A percentile compares a stretch with the other conserved stretches of the same genome.
Conservation (phyloP, 2,329 filamentous ascomycete species). For the Penicillium paneum region DNA sequence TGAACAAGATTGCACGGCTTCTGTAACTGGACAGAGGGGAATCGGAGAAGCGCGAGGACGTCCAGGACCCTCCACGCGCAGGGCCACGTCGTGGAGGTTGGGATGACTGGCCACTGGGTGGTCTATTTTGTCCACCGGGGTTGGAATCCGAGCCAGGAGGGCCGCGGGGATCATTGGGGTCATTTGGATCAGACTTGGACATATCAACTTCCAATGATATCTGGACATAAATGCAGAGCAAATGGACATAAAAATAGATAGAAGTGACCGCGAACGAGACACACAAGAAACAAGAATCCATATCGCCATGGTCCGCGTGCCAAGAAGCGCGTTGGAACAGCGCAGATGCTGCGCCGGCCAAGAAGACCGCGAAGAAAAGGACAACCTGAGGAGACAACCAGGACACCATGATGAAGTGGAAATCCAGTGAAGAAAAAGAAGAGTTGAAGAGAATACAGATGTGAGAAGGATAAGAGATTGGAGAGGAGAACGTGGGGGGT, state of each 20-base stretch:
- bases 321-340: not conserved
- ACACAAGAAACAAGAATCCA: too few species aligned
- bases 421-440: not conserved
- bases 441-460: not conserved
- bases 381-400: not conserved
- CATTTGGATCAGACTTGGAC: not conserved
- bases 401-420: not conserved
- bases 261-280: not conserved
- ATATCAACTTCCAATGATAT: not conserved
- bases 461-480: too few species aligned
- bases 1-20: not conserved
- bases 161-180: not conserved
- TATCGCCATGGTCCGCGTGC: rapidly evolving
- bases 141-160: not conserved
- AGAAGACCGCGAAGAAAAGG: not conserved
- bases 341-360: not conserved
- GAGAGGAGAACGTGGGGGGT: too few species aligned
- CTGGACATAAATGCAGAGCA: not conserved
- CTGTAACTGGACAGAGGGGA: too few species aligned
- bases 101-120: rapidly evolving
- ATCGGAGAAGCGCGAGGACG: not conserved
- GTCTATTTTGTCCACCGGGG: not conserved
- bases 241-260: not conserved
- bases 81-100: not conserved
- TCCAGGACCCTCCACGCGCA: not conserved